Evolutionary conservation across 441 rosid genomes (phyloP).

Genomic region (Pelargonium myrrhifolium): DNA sequence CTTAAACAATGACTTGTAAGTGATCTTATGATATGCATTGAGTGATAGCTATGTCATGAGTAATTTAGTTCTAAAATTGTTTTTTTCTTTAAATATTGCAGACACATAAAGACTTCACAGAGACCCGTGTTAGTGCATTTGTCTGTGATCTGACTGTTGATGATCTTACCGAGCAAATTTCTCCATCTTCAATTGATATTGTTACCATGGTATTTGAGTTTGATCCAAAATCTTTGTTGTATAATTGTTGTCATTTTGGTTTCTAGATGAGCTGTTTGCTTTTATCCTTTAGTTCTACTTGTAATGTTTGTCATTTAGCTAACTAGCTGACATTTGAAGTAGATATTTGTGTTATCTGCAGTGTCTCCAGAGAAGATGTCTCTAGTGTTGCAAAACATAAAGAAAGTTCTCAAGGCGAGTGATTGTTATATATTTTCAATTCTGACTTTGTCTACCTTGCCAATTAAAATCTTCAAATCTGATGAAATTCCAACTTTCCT

Average conservation of each 20-base stretch:
- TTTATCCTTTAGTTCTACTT: constrained; percentile 11
- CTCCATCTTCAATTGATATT: constrained; percentile 72
- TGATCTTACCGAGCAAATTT: constrained; percentile 57
- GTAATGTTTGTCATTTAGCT: constrained; percentile 17
- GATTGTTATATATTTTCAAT: constrained; percentile 5
- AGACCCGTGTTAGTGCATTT: constrained; percentile 50
- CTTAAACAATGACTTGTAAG: neutral
- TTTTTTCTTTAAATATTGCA: constrained; percentile 28
- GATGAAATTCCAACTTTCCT: constrained; percentile 12
- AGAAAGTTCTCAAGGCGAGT: constrained; percentile 69
- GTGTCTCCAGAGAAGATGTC: constrained; percentile 95
- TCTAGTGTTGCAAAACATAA: constrained; percentile 60
- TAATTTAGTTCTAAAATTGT: neutral
- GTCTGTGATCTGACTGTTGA: constrained; percentile 73
- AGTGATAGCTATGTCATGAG: neutral
- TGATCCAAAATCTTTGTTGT: constrained; percentile 2
- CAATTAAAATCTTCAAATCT: constrained; percentile 3
- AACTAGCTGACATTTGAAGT: constrained; percentile 56
- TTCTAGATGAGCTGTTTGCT: constrained; percentile 8
- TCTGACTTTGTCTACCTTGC: constrained; percentile 11
- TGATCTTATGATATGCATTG: neutral
- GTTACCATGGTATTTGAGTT: constrained; percentile 73
- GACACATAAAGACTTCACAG: constrained; percentile 73
- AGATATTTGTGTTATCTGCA: constrained; percentile 94
- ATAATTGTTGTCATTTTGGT: constrained; percentile 1